Percentiles rank a stretch among this genome's conserved stretches.
These are phyloP conservation scores for Aphelidium insulamus DNA, from an alignment of 371 early-diverging fungal genomes.

Conservation along the genomic window DNA sequence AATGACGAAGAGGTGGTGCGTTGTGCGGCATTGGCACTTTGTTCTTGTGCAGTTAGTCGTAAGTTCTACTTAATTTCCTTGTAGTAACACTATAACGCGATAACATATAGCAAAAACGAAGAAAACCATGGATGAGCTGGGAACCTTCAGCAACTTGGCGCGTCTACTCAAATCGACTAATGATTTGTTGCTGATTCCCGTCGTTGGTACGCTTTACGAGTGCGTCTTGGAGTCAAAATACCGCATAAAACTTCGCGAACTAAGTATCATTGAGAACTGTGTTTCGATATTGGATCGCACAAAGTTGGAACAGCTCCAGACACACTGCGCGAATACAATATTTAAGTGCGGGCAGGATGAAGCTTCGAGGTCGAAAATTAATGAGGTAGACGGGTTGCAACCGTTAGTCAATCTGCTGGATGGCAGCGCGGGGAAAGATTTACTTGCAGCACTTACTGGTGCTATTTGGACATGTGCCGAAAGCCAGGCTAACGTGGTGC, in stretches of 20 bases:
- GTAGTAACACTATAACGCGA: no score
- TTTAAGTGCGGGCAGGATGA: constrained; percentile 32
- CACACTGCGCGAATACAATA: constrained; percentile 28
- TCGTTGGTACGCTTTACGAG: constrained; percentile 28
- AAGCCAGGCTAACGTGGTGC: constrained; percentile 18
- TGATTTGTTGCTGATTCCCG: constrained; percentile 27
- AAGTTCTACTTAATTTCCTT: no score
- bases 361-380: constrained; percentile 21
- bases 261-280: background rate
- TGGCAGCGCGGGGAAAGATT: constrained; percentile 19
- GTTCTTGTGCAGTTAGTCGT: no score
- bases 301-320: constrained; percentile 22
- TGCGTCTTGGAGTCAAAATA: constrained; percentile 20
- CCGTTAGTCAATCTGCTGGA: constrained; percentile 25
- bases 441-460: constrained; percentile 26
- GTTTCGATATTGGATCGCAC: background rate
- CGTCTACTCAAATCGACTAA: no score
- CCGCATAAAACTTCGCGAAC: no score
- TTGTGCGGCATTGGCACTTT: no score
- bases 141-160: no score
- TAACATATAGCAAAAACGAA: no score
- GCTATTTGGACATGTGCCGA: constrained; percentile 36
- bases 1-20: constrained; percentile 23
- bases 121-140: no score
- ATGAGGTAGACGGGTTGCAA: constrained; percentile 17